phyloP scores from a whole-genome alignment of 192 early-diverging fungal species.

The Bifiguratus adelaidae region DNA sequence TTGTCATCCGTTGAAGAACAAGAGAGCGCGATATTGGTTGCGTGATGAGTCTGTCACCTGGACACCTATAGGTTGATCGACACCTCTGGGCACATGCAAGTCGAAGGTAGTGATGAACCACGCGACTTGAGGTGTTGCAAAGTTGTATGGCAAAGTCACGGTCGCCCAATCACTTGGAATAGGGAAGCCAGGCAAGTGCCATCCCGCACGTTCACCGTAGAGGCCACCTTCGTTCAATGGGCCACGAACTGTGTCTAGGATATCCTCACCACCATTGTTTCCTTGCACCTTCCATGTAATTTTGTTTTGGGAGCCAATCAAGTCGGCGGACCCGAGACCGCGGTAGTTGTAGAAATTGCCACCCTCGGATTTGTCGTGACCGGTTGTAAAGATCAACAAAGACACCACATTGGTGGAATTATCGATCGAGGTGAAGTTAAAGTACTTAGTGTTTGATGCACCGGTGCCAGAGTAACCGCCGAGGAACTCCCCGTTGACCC shows the following conservation, averaged over 20 bases:
- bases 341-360: background rate
- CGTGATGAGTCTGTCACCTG: background rate
- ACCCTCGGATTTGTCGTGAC: background rate
- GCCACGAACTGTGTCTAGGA: conserved; percentile 1
- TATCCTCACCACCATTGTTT: conserved; percentile 4
- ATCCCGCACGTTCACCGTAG: conserved; percentile 3
- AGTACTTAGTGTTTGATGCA: too few species aligned
- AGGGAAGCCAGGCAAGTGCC: conserved; percentile 4
- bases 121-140: background rate
- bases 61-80: conserved; percentile 2
- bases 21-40: background rate
- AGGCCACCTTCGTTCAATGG: conserved; percentile 7
- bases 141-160: background rate
- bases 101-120: conserved; percentile 6
- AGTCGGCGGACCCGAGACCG: background rate
- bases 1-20: conserved; percentile 7
- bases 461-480: too few species aligned
- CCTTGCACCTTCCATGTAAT: conserved; percentile 8
- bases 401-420: conserved; percentile 1
- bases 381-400: conserved; percentile 2
- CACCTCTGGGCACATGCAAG: background rate
- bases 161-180: conserved; percentile 1
- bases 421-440: too few species aligned
- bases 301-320: background rate
- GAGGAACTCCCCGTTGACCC: conserved; percentile 4